Evolutionary conservation across 495 filamentous ascomycete genomes (phyloP), one percentile per base, ranked within the genome.

Genomic region (Penicillium paxilli): DNA sequence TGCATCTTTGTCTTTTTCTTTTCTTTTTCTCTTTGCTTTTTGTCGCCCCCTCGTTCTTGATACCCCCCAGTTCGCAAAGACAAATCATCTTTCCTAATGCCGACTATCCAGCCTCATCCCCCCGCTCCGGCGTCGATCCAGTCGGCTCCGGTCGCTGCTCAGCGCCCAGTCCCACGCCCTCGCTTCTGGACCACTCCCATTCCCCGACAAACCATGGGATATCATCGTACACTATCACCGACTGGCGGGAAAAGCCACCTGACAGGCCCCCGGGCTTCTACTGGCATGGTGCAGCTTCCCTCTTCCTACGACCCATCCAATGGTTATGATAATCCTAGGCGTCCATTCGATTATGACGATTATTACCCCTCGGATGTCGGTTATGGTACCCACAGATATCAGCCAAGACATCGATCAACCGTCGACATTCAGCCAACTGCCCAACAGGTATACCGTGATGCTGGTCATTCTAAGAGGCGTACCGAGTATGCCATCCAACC

Each of bases 261-360:
- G 54, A 54, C 63, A 19, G 74, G 78, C 42, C 71, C 76, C 66
- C 69, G 76, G 19, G 73, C 76, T 16, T 80, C 76, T 12, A 80
- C 76, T n/a, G 76, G 75, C 22, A 78, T 67, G 28, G 66, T 80
- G 30, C 62, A 69, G 47, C 59, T 73, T 19, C 66, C 54, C 41
- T 68, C 75, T 19, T 68, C 68, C n/a, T 63, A 65, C 53, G 69
- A 77, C 38, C 62, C 67, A n/a, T n/a, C n/a, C n/a, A n/a, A n/a
- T n/a, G n/a, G n/a, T 0, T 69, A 74, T 38, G 67, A 72, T 14
- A 55, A 57, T 10, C 55, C 62, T 22, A 51, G 64, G 30, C 47
- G 51, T 26, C 69, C 59, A 38, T 57, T 70, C 28, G 55, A 57
- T 25, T 69, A 75, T 33, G 66, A 75, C 47, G 52, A 69, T 10